Evolutionary conservation across 2,329 filamentous ascomycete species (phyloP), one percentile per base, ranked within the genome.

Genomic region (Penicillium sp.): DNA sequence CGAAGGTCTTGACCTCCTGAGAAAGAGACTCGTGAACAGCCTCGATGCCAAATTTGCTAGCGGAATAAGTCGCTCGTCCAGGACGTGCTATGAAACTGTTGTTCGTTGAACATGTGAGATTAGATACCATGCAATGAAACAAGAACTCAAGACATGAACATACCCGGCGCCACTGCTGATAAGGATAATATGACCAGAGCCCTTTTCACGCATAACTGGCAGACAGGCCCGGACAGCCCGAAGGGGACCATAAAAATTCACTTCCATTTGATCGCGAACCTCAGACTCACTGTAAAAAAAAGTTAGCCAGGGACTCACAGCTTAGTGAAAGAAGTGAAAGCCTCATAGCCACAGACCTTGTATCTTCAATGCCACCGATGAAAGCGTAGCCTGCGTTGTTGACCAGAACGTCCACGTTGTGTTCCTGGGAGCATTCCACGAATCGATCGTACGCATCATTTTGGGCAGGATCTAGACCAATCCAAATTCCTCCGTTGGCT

Each of bases 151-250:
- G 26, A 26, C 1, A 15, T 20, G 70, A 6, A 61, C 54, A 73
- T 77, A 81, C 37, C 78, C 80, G 0, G 70, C 79, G 3, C 82
- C 59, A 46, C 78, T 81, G 33, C 77, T 78, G 60, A 83, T 76
- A 2, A 75, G 78, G 12, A 77, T 77, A 1, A 83, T 62, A 3
- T 66, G 69, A 1, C 75, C 75, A 5, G 61, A 61, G 22, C 53
- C 57, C 54, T 68, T 69, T 23, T 59, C 49, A 1, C 78, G 72
- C 61, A 79, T 71, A 25, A 71, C 62, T 1, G 72, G 76, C 1
- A 79, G 60, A 20, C 74, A 53, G 11, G 73, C 68, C 8, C 69
- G 72, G 5, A 73, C 71, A 11, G 77, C 53, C 47, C 74, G 75
- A 42, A 77, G 66, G 12, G 72, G 62, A 14, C 75, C 77, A 50